These are phyloP conservation scores for Phenoliferia sp. DNA, from an alignment of 1,284 basidiomycete genomes.

Conservation along the genomic window DNA sequence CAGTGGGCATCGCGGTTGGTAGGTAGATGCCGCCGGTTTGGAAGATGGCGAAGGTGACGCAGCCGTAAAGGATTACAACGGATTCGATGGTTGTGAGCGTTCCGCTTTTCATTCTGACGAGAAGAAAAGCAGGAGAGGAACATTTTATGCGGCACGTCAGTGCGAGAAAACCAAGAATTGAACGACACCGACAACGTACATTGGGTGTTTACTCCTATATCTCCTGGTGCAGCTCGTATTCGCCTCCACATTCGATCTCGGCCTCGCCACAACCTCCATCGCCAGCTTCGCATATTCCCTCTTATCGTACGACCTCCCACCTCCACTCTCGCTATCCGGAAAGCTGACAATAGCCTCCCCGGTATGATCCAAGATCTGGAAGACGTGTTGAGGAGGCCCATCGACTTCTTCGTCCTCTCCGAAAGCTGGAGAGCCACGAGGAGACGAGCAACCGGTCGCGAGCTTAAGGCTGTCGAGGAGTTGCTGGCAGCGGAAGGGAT, in stretches of 20 bases:
- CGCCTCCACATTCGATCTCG: constrained; percentile 54
- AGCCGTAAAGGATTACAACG: constrained; percentile 35
- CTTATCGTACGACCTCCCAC: constrained; percentile 50
- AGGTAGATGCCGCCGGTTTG: constrained; percentile 33
- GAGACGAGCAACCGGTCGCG: constrained; percentile 13
- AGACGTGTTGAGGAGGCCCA: constrained; percentile 53
- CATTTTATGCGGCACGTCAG: neutral
- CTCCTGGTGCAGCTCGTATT: constrained; percentile 90
- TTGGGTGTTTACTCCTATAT: constrained; percentile 73
- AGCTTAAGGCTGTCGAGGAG: constrained; percentile 20
- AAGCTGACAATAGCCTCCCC: constrained; percentile 71
- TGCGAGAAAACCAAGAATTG: neutral
- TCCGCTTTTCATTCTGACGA: constrained; percentile 26
- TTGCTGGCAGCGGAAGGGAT: constrained; percentile 14
- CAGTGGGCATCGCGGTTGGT: constrained; percentile 9
- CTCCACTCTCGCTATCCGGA: constrained; percentile 51
- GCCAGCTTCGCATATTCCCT: constrained; percentile 76
- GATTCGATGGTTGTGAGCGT: constrained; percentile 33
- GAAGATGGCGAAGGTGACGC: constrained; percentile 36
- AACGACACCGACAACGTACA: constrained; percentile 27
- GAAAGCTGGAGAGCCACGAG: constrained; percentile 29
- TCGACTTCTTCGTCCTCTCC: constrained; percentile 11
- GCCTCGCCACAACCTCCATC: constrained; percentile 65
- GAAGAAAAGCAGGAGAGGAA: neutral
- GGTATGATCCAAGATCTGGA: constrained; percentile 66